A percentile compares a stretch with the other conserved stretches of the same genome.
Conservation (phyloP, 2,329 filamentous ascomycete genomes). For the Chaetomiaceae sp. region DNA sequence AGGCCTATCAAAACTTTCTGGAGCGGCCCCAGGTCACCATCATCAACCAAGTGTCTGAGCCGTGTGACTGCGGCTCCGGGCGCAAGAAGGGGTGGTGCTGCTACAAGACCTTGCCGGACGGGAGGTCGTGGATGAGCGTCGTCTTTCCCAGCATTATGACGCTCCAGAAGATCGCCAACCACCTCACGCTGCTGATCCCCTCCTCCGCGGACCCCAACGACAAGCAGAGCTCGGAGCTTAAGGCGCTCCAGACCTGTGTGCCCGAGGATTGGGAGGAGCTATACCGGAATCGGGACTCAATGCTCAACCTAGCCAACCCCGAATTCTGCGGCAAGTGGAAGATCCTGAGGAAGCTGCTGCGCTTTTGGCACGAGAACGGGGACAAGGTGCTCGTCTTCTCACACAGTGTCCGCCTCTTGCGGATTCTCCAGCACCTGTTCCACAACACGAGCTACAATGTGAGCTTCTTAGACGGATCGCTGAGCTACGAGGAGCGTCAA, state of each 20-base stretch:
- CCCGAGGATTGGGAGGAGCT: slow-evolving; percentile 72
- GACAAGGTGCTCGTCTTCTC: slow-evolving; percentile 97
- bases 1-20: slow-evolving; percentile 81
- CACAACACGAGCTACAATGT: slow-evolving; percentile 85
- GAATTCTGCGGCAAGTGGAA: slow-evolving; percentile 98
- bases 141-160: slow-evolving; percentile 83
- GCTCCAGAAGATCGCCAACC: slow-evolving; percentile 85
- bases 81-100: slow-evolving; percentile 82
- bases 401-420: slow-evolving; percentile 79
- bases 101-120: slow-evolving; percentile 53
- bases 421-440: slow-evolving; percentile 81
- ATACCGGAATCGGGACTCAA: slow-evolving; percentile 70
- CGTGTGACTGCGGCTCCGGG: slow-evolving; percentile 65
- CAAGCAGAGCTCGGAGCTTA: slow-evolving; percentile 73
- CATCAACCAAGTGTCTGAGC: slow-evolving; percentile 63
- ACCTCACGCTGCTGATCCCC: slow-evolving; percentile 84
- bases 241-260: slow-evolving; percentile 67
- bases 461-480: slow-evolving; percentile 81
- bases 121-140: slow-evolving; percentile 62
- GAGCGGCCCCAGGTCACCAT: slow-evolving; percentile 64
- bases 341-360: slow-evolving; percentile 77
- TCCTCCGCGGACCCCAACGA: slow-evolving; percentile 56
- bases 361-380: slow-evolving; percentile 83
- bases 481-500: slow-evolving; percentile 79
- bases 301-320: slow-evolving; percentile 76